These are phyloP conservation scores for Mortierella sp. DNA, from an alignment of 371 early-diverging fungal genomes.

Conservation along the genomic window DNA sequence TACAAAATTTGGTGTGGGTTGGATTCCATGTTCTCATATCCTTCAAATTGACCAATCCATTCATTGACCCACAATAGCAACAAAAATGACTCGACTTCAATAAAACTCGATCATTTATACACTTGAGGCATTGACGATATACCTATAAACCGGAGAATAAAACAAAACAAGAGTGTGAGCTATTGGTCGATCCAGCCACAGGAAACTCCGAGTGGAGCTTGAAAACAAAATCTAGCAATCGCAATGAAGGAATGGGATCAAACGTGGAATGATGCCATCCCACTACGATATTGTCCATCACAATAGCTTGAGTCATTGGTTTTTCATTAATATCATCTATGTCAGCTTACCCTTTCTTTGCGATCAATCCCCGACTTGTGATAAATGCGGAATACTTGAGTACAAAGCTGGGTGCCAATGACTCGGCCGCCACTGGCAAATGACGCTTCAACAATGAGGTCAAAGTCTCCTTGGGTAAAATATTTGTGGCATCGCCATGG, in stretches of 20 bases:
- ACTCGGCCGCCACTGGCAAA: constrained; percentile 48
- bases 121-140: constrained; percentile 37
- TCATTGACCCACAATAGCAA: no score
- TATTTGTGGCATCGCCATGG: constrained; percentile 63
- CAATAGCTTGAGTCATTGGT: neutral
- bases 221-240: neutral
- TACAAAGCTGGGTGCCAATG: constrained; percentile 47
- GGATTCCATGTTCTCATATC: no score
- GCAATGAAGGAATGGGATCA: neutral
- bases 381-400: constrained; percentile 71
- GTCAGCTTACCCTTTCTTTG: constrained; percentile 66
- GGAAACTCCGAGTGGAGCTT: neutral
- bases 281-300: neutral
- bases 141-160: constrained; percentile 18
- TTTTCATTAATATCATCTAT: neutral
- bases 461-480: constrained; percentile 57
- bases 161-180: neutral
- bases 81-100: no score
- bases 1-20: no score
- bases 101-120: constrained; percentile 3
- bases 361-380: constrained; percentile 62
- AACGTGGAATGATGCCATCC: neutral
- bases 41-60: no score
- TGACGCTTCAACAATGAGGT: constrained; percentile 47
- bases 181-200: neutral